phyloP scores from a whole-genome alignment of 257 asterid species.

The Nicotiana benthamiana region DNA sequence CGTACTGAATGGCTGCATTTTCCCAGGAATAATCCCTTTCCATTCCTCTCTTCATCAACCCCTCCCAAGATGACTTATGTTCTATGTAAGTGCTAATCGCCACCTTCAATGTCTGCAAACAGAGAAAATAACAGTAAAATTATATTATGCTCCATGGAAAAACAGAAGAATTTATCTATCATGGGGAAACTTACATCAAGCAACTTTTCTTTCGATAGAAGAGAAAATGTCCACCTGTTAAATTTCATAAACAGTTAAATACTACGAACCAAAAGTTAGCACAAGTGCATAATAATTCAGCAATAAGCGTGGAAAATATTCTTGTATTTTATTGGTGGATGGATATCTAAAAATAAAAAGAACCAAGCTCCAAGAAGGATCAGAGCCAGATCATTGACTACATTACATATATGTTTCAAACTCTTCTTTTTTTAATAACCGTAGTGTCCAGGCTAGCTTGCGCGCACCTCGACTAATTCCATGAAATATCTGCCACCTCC shows the following conservation, averaged over 20 bases:
- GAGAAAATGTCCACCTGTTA: slow-evolving; percentile 92
- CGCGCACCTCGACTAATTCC: too few species aligned
- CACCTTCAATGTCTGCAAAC: slow-evolving; percentile 45
- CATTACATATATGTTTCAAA: not conserved
- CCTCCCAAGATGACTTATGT: slow-evolving; percentile 78
- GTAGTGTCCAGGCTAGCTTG: too few species aligned
- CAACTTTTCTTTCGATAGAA: slow-evolving; percentile 59
- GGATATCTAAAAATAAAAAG: not conserved
- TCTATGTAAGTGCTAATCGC: slow-evolving; percentile 55
- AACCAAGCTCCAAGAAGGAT: not conserved
- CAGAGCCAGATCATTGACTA: not conserved
- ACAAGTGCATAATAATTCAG: not conserved
- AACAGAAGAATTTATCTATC: not conserved
- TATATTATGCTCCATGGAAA: not conserved
- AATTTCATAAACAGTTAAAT: slow-evolving; percentile 2
- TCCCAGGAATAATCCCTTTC: slow-evolving; percentile 79
- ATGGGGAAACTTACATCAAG: slow-evolving; percentile 50
- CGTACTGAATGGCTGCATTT: slow-evolving; percentile 75
- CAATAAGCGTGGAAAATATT: not conserved
- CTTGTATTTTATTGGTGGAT: not conserved
- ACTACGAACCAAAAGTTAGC: not conserved
- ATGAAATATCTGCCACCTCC: too few species aligned
- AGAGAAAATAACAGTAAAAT: not conserved
- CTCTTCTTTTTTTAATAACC: not conserved
- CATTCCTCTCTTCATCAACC: slow-evolving; percentile 88